A percentile compares a stretch with the other conserved stretches of the same genome.
phyloP scores from a whole-genome alignment of 2,329 filamentous ascomycete genomes.

The Eutypella sp. region DNA sequence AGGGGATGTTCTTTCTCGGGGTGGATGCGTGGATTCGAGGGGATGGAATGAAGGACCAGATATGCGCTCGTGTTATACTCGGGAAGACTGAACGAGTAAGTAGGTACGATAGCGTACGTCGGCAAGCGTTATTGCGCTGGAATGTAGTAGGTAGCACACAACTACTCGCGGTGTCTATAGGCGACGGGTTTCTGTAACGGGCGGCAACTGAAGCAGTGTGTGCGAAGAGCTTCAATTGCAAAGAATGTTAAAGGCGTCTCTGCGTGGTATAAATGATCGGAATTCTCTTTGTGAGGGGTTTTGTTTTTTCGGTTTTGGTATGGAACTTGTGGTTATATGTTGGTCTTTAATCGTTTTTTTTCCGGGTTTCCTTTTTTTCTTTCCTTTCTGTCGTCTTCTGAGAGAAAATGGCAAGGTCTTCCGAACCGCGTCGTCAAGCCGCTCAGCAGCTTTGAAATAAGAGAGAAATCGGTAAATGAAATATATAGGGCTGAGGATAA shows the following conservation, averaged over 20 bases:
- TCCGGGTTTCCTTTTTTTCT: background rate
- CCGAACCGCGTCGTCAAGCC: conserved; percentile 21
- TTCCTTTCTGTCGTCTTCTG: conserved; percentile 7
- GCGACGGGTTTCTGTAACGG: background rate
- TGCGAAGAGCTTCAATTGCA: conserved; percentile 3
- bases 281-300: conserved; percentile 8
- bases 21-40: background rate
- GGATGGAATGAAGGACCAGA: no score
- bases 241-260: no score
- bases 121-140: background rate
- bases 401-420: conserved; percentile 12
- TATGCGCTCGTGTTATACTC: no score
- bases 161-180: no score
- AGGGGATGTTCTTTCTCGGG: background rate
- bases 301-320: conserved; percentile 3
- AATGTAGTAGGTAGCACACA: background rate
- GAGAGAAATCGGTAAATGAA: conserved; percentile 4
- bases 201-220: background rate
- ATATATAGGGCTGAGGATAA: conserved; percentile 14
- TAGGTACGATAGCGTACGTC: no score
- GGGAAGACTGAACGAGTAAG: no score
- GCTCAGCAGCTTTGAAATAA: conserved; percentile 23
- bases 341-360: no score
- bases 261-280: conserved; percentile 8
- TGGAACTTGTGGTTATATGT: no score